phyloP scores from a whole-genome alignment of 2,329 filamentous ascomycete genomes.

The Neopestalotiopsis sp. region DNA sequence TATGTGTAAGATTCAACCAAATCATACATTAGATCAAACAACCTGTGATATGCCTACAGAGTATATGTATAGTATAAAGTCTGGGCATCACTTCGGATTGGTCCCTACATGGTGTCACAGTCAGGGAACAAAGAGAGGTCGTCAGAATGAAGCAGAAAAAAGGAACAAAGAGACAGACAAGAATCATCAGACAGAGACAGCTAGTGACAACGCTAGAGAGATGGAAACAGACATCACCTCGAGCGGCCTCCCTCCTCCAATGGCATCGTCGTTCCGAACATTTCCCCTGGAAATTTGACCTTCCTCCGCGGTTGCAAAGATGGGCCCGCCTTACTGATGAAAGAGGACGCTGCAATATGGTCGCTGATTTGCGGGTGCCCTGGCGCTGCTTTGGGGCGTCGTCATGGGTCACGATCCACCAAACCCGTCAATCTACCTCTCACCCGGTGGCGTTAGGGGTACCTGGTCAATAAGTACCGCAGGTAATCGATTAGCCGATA shows the following conservation, averaged over 20 bases:
- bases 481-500: neutral
- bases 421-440: neutral
- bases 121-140: too few relatives aligned
- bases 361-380: neutral
- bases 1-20: too few relatives aligned
- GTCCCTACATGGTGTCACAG: too few relatives aligned
- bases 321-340: neutral
- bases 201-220: neutral
- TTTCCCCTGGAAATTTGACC: constrained; percentile 9
- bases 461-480: neutral
- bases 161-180: neutral
- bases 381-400: constrained; percentile 2
- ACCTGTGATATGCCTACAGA: too few relatives aligned
- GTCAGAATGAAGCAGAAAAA: too few relatives aligned
- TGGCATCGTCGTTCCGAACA: neutral
- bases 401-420: neutral
- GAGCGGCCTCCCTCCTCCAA: neutral
- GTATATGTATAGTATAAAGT: too few relatives aligned
- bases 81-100: too few relatives aligned
- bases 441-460: neutral
- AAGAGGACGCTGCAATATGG: neutral
- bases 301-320: constrained; percentile 6
- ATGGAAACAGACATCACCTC: neutral
- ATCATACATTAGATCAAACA: too few relatives aligned
- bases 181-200: neutral